Conservation (phyloP, 495 filamentous ascomycete genomes). For the Hyaloscypha variabilis region DNA sequence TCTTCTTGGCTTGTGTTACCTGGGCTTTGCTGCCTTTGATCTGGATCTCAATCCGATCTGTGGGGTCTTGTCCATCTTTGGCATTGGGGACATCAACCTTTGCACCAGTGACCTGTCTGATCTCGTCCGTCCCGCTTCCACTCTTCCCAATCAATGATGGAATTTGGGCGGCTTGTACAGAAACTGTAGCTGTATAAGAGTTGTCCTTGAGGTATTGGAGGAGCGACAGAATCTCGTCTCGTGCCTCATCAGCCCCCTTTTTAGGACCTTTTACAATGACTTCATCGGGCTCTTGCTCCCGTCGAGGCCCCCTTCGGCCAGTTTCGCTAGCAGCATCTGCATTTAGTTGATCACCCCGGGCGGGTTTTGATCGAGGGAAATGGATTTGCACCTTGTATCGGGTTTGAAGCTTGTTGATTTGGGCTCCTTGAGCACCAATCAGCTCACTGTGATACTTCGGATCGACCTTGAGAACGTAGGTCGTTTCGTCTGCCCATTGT, state of each 20-base stretch:
- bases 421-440: conserved; percentile 85
- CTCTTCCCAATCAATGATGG: conserved; percentile 88
- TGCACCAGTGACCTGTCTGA: conserved; percentile 79
- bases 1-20: conserved; percentile 86
- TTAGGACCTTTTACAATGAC: conserved; percentile 88
- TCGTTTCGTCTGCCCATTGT: conserved; percentile 85
- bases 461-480: conserved; percentile 82
- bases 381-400: conserved; percentile 92
- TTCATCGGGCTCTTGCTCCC: conserved; percentile 84
- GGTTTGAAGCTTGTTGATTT: conserved; percentile 89
- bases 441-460: conserved; percentile 87
- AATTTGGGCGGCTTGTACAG: conserved; percentile 84
- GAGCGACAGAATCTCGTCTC: conserved; percentile 84
- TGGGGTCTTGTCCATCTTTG: conserved; percentile 49
- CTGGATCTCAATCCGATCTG: conserved; percentile 76
- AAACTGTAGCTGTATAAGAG: conserved; percentile 73
- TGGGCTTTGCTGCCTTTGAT: conserved; percentile 89
- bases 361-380: conserved; percentile 73
- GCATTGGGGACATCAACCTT: conserved; percentile 84
- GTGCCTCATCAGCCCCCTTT: conserved; percentile 86
- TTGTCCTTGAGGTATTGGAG: conserved; percentile 87
- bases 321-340: conserved; percentile 72
- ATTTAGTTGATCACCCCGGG: conserved; percentile 69
- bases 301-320: conserved; percentile 59
- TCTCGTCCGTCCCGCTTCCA: conserved; percentile 85